Evolutionary conservation across 495 filamentous ascomycete species (phyloP), one percentile per base, ranked within the genome.

Genomic region (Astrocystis sublimbata): DNA sequence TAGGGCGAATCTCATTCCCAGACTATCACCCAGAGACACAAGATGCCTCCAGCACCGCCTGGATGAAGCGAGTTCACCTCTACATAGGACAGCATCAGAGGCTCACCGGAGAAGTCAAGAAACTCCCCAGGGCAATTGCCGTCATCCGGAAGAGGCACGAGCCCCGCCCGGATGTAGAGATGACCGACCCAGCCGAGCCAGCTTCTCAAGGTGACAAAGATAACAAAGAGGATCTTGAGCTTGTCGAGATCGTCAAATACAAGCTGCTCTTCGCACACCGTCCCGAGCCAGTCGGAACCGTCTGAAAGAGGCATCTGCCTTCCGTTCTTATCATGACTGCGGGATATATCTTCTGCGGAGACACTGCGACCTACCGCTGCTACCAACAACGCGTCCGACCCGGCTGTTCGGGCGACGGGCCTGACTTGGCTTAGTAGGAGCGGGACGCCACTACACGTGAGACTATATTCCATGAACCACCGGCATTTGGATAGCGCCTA

Each of bases 21-120:
- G 84, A 90, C 58, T 91, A 90, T 65, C 54, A 81, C 60, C 72
- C 78, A 5, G 77, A 85, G 26, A 65, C 78, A 4, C 69, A 78
- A 43, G 78, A 76, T 24, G 62, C 70, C 2, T 70, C 73, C 28
- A 78, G 77, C 50, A 85, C 81, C 7, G 80, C 81, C 21, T 96
- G 92, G 93, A 94, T 93, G 90, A 94, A 92, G 74, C 78, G 82
- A 38, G 92, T 91, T 26, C 91, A 94, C 73, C 73, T 98, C 35
- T 96, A 92, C 70, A 84, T 97, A 5, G 94, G 94, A 10, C 82
- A 87, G 73, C 89, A 97, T 69, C 94, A 98, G 77, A 83, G 93
- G 49, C 82, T 98, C 72, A 89, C 86, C 1, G 94, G 94, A 9
- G 92, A 98, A 72, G 87, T 96, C 8, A 96, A 92, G 83, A 94